Base-by-base conservation (phyloP, 148 eudicot species). In the Talinum fruticosum region DNA sequence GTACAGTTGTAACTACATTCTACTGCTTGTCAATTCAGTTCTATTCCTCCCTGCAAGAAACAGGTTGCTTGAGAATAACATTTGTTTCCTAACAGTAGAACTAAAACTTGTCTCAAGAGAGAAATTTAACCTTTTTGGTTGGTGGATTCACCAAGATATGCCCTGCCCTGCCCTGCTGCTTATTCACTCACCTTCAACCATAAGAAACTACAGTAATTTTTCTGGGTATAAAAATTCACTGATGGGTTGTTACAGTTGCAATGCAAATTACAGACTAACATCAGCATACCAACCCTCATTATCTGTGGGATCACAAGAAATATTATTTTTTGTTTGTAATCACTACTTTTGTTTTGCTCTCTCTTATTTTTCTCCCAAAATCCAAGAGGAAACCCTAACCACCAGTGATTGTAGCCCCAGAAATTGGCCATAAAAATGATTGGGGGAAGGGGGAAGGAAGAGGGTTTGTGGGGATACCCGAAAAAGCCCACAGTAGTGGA, bases 391-490 rank as follows among this genome's bases (percentile, higher is more conserved):
- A 71, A 80, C 76, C 65, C 61, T 18, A 71, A 75, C 83, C 79
- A 75, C 75, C 64, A 75, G 35, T 37, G 51, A 30, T 29, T 3
- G 59, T 14, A 33, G 33, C 38, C 66, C 62, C 37, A 80, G 79
- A 64, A 76, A 44, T 13, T 69, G 76, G 79, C 73, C 76, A 81
- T 64, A 72, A 67, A 72, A 77, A 81, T 81, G 80, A 76, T 76
- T 81, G 79, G 83, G 71, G 78, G 13, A 0, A 66, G 61, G 70
- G 51, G 19, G 54, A 23, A 51, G 75, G 75, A 41, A 32, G 53
- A 34, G 64, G 44, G n/a, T 24, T 32, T 15, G 75, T 68, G 65
- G 73, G 79, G 79, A 21, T 23, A 53, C 28, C 49, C 53, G n/a
- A 36, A 28, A 51, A 70, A 77, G 67, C 36, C 57, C 47, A 44